Base-by-base conservation (phyloP, 495 filamentous ascomycete genomes). In the Penicillium bialowiezense region DNA sequence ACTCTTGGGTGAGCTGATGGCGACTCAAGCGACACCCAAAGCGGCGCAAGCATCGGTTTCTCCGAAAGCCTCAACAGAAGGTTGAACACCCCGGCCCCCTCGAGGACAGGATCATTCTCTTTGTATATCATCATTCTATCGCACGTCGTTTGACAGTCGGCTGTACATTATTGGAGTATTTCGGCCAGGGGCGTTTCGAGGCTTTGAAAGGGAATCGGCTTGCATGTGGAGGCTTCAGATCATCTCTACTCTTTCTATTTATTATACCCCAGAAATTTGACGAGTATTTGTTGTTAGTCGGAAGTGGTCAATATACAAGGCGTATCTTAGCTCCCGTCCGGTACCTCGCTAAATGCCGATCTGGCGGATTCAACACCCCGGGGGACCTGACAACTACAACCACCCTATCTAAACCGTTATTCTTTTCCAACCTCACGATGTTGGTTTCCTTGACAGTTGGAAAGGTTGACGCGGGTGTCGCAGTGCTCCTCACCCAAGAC, bases 401-500 rank as follows among this genome's bases (percentile, higher is more conserved):
- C 20, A 20, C 44, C 41, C 26, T 39, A 20, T 53, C 29, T 14
- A 5, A 42, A 40, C 38, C 12, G 7, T 32, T 9, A 7, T 21
- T 34, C 50, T 31, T 23, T 23, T 40, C 18, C 3, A 17, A 2
- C 15, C 19, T 23, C 58, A 81, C 55, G 17, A 98, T 97, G 95
- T 76, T 98, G 57, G 86, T 98, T 75, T 97, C 93, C 37, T 83
- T 98, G 64, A 98, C 93, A 35, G 95, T 98, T 65, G 93, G 93
- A 74, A 98, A 98, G 76, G 93, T 98, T 70, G 93, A 98, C 68
- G 93, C 93, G 58, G 93, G 93, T 69, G 91, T 98, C 59, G 95
- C 93, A 39, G 95, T 98, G 45, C 83, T 98, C 44, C 79, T 98
- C 48, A 98, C 93, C 31, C 87, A 96, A 59, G 93, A 98, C 73